These are phyloP conservation scores for Spiraea crenata DNA, from an alignment of 331 rosid genomes.

Conservation along the genomic window DNA sequence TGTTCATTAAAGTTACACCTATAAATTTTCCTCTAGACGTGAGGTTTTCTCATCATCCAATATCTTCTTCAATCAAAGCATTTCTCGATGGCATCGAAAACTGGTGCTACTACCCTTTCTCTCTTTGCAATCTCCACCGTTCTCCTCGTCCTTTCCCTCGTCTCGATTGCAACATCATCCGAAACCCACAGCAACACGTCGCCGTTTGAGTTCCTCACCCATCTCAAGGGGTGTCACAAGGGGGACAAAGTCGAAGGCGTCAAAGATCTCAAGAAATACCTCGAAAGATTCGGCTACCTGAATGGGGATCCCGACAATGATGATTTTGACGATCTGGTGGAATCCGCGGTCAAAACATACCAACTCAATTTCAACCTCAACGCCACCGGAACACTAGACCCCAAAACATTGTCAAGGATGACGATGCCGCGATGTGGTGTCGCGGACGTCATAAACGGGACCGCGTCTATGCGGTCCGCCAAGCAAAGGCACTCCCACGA, in stretches of 20 bases:
- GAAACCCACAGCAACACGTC: neutral
- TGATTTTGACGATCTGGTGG: neutral
- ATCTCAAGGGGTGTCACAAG: conserved; percentile 24
- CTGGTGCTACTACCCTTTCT: neutral
- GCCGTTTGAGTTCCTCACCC: conserved; percentile 16
- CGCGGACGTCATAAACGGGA: conserved; percentile 8
- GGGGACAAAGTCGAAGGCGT: conserved; percentile 14
- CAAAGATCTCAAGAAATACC: conserved; percentile 27
- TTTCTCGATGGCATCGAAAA: neutral
- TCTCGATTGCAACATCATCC: neutral
- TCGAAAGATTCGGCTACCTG: conserved; percentile 33
- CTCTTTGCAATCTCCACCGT: neutral
- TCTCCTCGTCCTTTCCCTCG: neutral
- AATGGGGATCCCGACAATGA: neutral
- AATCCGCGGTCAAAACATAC: conserved; percentile 25
- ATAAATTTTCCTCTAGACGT: neutral
- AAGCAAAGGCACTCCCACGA: neutral
- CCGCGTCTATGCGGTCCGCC: conserved; percentile 12
- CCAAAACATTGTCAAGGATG: conserved; percentile 21
- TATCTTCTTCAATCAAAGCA: neutral
- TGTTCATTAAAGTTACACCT: neutral
- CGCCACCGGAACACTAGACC: conserved; percentile 20
- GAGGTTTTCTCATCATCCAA: neutral
- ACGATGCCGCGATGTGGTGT: conserved; percentile 37
- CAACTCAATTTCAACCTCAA: conserved; percentile 22